Conservation (phyloP, 106 monocot species). For the Allium fistulosum region DNA sequence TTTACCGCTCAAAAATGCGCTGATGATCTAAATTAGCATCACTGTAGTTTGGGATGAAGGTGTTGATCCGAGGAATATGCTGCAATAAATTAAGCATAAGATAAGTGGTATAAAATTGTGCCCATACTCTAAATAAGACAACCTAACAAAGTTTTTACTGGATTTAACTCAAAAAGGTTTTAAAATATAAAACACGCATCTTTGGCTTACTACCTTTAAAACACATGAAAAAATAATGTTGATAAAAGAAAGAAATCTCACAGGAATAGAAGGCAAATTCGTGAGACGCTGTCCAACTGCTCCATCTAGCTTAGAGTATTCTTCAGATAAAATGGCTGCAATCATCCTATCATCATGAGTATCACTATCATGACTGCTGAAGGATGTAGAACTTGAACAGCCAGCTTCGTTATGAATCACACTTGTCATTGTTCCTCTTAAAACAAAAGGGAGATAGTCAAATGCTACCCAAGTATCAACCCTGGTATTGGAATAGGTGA, state of each 20-base stretch:
- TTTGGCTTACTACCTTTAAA: not conserved
- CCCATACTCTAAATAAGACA: not conserved
- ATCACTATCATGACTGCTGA: constrained; percentile 35
- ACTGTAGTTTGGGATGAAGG: constrained; percentile 43
- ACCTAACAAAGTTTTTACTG: not conserved
- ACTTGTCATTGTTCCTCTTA: constrained; percentile 19
- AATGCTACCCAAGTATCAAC: too few species aligned
- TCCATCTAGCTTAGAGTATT: constrained; percentile 73
- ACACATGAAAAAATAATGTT: not conserved
- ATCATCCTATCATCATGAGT: constrained; percentile 83
- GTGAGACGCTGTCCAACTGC: constrained; percentile 63
- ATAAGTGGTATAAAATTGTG: not conserved
- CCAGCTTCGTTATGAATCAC: constrained; percentile 25
- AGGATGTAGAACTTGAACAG: constrained; percentile 39
- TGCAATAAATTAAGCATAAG: constrained; percentile 17
- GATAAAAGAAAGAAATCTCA: constrained; percentile 22
- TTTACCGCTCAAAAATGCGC: constrained; percentile 65
- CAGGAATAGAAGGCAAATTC: constrained; percentile 71
- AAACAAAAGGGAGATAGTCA: too few species aligned
- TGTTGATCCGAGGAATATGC: constrained; percentile 75
- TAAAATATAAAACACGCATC: not conserved
- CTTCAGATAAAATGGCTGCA: constrained; percentile 82
- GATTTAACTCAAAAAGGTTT: not conserved
- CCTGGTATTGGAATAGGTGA: too few species aligned
- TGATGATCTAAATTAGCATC: constrained; percentile 68